A percentile compares a stretch with the other conserved stretches of the same genome.
Evolutionary conservation across 495 filamentous ascomycete species (phyloP).

Genomic region (Trichoderma virens): DNA sequence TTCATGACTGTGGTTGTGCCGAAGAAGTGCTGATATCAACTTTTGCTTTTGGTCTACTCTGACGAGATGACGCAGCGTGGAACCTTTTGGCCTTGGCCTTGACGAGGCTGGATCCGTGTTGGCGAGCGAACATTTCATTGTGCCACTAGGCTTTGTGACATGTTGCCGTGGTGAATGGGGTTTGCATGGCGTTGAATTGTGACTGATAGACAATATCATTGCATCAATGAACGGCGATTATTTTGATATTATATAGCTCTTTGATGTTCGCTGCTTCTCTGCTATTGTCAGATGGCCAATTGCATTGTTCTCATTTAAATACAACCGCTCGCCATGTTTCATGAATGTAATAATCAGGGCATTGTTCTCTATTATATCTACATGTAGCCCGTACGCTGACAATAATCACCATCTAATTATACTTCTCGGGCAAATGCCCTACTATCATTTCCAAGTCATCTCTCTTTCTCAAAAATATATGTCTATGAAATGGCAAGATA

Average conservation of each 20-base stretch:
- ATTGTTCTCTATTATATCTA: not conserved
- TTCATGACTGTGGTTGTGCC: constrained; percentile 88
- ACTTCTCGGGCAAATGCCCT: not conserved
- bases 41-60: not conserved
- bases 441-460: not conserved
- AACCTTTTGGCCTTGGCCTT: not conserved
- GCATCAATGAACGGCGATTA: too few species aligned
- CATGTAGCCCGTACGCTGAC: not conserved
- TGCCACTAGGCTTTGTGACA: not conserved
- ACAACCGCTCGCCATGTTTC: not conserved
- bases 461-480: not conserved
- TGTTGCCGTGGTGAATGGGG: not conserved
- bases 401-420: not conserved
- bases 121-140: not conserved
- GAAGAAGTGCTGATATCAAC: constrained; percentile 60
- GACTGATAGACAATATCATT: too few species aligned
- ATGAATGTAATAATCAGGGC: not conserved
- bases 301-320: not conserved
- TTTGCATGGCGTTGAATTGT: too few species aligned
- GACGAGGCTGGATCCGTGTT: not conserved
- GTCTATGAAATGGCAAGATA: not conserved
- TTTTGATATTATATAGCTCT: too few species aligned
- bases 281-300: not conserved
- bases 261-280: too few species aligned
- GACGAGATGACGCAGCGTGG: not conserved